phyloP scores from a whole-genome alignment of 1,139 yeast species.

The Taphrina pruni region DNA sequence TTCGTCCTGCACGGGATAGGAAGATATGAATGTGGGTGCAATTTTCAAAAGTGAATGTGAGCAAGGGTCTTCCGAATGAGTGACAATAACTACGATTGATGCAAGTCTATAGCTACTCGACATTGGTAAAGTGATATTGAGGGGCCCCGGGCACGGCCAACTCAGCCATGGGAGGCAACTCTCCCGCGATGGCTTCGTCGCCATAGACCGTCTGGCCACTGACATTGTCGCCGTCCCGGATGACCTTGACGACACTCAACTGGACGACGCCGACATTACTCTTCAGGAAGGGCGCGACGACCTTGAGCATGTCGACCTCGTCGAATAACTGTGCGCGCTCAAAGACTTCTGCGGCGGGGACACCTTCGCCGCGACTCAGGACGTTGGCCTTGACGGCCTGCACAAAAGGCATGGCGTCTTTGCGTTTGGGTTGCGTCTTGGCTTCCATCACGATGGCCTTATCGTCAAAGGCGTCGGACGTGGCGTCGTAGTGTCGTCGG shows the following conservation, averaged over 20 bases:
- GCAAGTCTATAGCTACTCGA: conserved; percentile 45
- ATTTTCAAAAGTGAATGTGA: no score
- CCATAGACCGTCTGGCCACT: conserved; percentile 61
- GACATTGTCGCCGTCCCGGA: conserved; percentile 69
- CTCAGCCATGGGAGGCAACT: conserved; percentile 73
- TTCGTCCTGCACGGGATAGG: no score
- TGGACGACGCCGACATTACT: conserved; percentile 63
- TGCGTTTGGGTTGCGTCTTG: conserved; percentile 57
- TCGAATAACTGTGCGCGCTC: conserved; percentile 82
- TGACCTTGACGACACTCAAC: conserved; percentile 63
- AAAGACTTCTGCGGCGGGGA: conserved; percentile 69
- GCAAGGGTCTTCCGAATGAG: no score
- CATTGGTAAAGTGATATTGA: conserved; percentile 75
- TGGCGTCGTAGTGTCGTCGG: conserved; percentile 69
- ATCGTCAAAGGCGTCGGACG: conserved; percentile 40
- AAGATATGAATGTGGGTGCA: no score
- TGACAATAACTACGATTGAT: no score
- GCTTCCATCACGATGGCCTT: conserved; percentile 45
- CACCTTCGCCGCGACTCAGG: conserved; percentile 58
- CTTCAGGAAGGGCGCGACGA: conserved; percentile 60
- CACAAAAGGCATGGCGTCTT: conserved; percentile 97
- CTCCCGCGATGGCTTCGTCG: conserved; percentile 59
- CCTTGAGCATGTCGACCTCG: conserved; percentile 71
- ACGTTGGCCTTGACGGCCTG: conserved; percentile 82
- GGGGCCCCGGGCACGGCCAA: conserved; percentile 93